Conservation (phyloP, 257 asterid genomes). For the Avicennia marina region DNA sequence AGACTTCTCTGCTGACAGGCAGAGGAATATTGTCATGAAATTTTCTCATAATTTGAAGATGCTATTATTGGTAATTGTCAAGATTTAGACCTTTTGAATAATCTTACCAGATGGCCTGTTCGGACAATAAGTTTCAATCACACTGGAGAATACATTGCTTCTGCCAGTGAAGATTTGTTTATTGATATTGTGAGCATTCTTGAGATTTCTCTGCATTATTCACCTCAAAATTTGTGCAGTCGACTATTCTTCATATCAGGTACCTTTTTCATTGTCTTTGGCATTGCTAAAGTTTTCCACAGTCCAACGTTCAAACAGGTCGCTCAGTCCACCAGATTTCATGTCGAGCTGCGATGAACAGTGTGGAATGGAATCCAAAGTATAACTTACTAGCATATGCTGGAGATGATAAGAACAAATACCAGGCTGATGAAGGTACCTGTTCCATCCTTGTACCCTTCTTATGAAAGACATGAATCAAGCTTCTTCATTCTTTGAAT, state of each 20-base stretch:
- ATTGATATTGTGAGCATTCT: conserved; percentile 74
- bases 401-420: conserved; percentile 94
- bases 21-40: not conserved
- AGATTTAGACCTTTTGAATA: conserved; percentile 9
- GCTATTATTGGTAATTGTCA: not conserved
- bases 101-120: conserved; percentile 84
- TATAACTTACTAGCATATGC: conserved; percentile 90
- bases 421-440: conserved; percentile 87
- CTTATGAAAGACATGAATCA: too few relatives aligned
- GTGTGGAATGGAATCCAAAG: conserved; percentile 98
- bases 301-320: conserved; percentile 82
- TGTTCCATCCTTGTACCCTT: not conserved
- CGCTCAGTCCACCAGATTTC: conserved; percentile 88
- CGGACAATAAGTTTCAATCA: conserved; percentile 93
- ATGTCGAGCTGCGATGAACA: conserved; percentile 97
- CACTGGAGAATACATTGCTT: conserved; percentile 92
- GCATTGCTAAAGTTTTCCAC: conserved; percentile 17
- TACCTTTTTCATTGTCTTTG: not conserved
- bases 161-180: conserved; percentile 95
- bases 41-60: not conserved
- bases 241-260: not conserved
- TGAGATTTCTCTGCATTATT: conserved; percentile 1
- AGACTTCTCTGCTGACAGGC: conserved; percentile 8
- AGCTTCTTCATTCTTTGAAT: not conserved
- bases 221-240: not conserved